Conservation (phyloP, 176 grass and related monocot species). For the Oryza glumipatula region DNA sequence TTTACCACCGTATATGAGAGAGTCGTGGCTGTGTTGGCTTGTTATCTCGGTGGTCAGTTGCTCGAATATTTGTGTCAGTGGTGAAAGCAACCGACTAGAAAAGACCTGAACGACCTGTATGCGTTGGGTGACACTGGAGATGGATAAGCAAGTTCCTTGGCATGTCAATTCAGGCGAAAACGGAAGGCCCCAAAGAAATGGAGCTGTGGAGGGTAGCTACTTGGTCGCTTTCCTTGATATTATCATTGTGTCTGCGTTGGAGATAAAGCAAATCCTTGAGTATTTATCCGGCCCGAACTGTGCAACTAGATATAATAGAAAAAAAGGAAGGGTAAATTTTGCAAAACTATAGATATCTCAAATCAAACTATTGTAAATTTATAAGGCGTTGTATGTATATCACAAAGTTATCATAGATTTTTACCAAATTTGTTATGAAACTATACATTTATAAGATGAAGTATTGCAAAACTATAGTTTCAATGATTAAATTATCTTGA, state of each 20-base stretch:
- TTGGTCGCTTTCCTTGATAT: background rate
- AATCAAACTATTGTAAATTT: too few relatives aligned
- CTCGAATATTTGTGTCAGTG: constrained; percentile 3
- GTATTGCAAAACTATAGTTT: too few relatives aligned
- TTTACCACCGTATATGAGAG: background rate
- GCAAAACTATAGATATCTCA: too few relatives aligned
- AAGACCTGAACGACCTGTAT: background rate
- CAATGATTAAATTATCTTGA: too few relatives aligned
- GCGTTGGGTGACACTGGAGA: background rate
- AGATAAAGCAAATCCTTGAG: background rate
- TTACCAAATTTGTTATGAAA: too few relatives aligned
- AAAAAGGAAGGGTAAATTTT: background rate
- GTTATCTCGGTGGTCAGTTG: background rate
- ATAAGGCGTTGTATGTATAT: too few relatives aligned
- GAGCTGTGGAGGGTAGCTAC: background rate
- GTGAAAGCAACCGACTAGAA: constrained; percentile 26
- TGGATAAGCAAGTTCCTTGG: constrained; percentile 9
- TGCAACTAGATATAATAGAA: background rate
- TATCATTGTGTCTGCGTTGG: background rate
- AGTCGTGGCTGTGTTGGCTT: background rate
- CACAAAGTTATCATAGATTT: too few relatives aligned
- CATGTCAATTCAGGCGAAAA: constrained; percentile 6
- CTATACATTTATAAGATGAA: too few relatives aligned
- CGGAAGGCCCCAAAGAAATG: background rate
- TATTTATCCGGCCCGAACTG: background rate